Evolutionary conservation across 352 stramenopile genomes (phyloP), one percentile per base, ranked within the genome.

Genomic region (Globisporangium mamillatum): DNA sequence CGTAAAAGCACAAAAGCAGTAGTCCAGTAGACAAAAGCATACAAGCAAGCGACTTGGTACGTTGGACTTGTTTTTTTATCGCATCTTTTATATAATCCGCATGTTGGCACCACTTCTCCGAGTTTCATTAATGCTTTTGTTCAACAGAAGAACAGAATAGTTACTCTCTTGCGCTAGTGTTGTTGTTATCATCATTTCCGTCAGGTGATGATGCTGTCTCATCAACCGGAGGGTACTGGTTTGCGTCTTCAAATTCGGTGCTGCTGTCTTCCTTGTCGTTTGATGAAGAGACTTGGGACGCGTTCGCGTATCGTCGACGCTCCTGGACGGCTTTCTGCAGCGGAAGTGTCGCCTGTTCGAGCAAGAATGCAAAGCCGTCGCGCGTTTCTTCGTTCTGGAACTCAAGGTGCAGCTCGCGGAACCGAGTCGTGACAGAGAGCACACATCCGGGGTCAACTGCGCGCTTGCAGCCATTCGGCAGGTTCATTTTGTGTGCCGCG

Each of bases 401-500:
- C 67, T 90, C 84, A 10, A 93, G 66, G 52, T 93, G 86, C 22
- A 93, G 75, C 24, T 91, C 80, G 25, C 85, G 82, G 60, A 82
- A 84, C 9, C 80, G 78, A 7, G 82, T 90, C 24, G 72, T 77
- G 29, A 93, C 71, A 14, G 85, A 87, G n/a, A 93, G 70, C 24
- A 85, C 76, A 56, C 79, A 88, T 24, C 75, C 70, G 6, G 78
- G 69, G 36, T 91, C 80, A 32, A 91, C 76, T 1, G 79, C 75
- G 4, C 79, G 80, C 64, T 89, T 89, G 62, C 77, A 77, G 0
- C 71, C 75, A 66, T 83, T 79, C 14, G 75, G 72, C 50, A 76
- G 48, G 46, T 80, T 88, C 34, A 66, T 79, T 22, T 74, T 73
- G 38, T 80, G 74, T 3, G 78, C 75, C n/a, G 73, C 70, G 54